Conservation (phyloP, 306 rosid species). For the Geum urbanum region DNA sequence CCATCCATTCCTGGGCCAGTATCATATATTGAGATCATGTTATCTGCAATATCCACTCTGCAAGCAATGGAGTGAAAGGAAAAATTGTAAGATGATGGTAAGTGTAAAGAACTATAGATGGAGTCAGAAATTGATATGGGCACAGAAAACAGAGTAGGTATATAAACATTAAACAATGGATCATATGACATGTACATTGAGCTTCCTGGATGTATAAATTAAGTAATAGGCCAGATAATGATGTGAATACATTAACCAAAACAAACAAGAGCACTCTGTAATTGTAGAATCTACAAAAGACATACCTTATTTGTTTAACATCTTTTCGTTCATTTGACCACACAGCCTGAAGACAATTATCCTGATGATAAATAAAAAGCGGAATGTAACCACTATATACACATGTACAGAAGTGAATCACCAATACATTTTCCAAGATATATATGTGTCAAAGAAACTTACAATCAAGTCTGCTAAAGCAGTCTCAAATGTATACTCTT, state of each 20-base stretch:
- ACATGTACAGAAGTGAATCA: too few species aligned
- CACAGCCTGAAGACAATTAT: conserved; percentile 68
- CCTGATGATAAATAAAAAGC: conserved; percentile 36
- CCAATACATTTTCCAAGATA: too few species aligned
- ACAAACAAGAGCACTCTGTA: not conserved
- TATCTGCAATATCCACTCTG: conserved; percentile 39
- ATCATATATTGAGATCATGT: conserved; percentile 50
- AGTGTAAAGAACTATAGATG: not conserved
- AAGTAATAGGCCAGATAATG: not conserved
- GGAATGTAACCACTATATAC: conserved; percentile 3
- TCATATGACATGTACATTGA: not conserved
- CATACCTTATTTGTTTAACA: conserved; percentile 41
- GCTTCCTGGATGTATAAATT: not conserved
- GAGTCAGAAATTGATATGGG: not conserved
- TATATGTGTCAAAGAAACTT: conserved; percentile 14
- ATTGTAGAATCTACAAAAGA: not conserved
- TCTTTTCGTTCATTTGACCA: conserved; percentile 38
- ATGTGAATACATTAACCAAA: not conserved
- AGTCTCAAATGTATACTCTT: conserved; percentile 50
- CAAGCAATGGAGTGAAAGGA: conserved; percentile 13
- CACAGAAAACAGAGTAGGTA: not conserved
- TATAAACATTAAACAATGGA: not conserved
- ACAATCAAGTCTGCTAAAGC: conserved; percentile 70
- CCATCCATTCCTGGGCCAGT: conserved; percentile 72
- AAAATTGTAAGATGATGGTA: not conserved